These are phyloP conservation scores for Fusarium foetens DNA, from an alignment of 2,329 filamentous ascomycete species.

Conservation along the genomic window DNA sequence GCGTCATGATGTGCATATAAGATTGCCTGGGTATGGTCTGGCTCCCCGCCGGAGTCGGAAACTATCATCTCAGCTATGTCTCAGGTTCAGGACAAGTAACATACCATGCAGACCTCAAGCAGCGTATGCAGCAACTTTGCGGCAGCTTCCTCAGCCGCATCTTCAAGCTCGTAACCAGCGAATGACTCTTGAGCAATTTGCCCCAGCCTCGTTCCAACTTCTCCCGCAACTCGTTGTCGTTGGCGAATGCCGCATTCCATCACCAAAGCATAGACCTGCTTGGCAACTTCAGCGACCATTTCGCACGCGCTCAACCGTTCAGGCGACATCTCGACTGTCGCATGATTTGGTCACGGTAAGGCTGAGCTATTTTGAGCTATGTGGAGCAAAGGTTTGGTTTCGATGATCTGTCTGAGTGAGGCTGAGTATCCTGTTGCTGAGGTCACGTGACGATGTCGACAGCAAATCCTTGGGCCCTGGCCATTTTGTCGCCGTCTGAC, in stretches of 20 bases:
- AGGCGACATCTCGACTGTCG: rapidly evolving
- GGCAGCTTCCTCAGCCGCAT: rapidly evolving
- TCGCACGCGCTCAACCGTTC: not conserved
- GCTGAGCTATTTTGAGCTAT: not conserved
- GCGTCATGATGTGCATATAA: rapidly evolving
- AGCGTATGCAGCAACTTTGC: rapidly evolving
- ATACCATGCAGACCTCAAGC: not conserved
- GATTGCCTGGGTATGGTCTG: rapidly evolving
- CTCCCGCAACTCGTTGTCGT: not conserved
- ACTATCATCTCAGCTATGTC: not conserved
- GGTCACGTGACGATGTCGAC: not conserved
- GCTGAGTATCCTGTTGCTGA: not conserved
- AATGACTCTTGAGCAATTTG: not conserved
- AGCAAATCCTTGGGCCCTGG: not conserved
- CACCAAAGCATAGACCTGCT: not conserved
- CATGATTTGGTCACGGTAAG: not conserved
- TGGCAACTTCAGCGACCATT: not conserved
- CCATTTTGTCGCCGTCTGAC: too few species aligned
- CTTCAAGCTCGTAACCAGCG: not conserved
- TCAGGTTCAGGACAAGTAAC: rapidly evolving
- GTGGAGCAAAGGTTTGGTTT: too few species aligned
- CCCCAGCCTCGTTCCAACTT: not conserved
- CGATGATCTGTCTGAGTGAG: too few species aligned
- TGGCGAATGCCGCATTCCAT: not conserved
- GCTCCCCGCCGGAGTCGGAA: rapidly evolving